Conservation (phyloP, 2,329 filamentous ascomycete species). For the Exophiala viscosa region DNA sequence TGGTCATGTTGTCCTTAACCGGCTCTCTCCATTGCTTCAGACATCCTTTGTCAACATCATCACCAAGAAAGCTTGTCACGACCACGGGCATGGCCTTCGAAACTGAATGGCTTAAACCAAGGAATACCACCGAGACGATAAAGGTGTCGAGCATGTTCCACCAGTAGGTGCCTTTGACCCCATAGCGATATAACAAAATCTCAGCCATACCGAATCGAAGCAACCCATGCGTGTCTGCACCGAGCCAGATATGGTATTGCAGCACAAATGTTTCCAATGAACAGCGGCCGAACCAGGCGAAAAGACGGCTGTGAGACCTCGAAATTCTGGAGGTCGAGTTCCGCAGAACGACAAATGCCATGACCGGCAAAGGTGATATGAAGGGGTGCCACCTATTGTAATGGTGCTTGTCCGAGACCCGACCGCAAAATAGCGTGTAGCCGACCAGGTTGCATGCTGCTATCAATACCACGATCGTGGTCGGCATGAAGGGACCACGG, state of each 20-base stretch:
- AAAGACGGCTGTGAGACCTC: conserved; percentile 44
- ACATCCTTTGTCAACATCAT: background rate
- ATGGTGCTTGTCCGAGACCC: conserved; percentile 35
- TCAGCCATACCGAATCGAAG: conserved; percentile 37
- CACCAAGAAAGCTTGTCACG: conserved; percentile 35
- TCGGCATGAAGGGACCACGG: background rate
- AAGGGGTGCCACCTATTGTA: conserved; percentile 54
- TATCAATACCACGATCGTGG: conserved; percentile 24
- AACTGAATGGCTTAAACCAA: conserved; percentile 41
- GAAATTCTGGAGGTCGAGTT: conserved; percentile 46
- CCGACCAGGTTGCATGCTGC: conserved; percentile 17
- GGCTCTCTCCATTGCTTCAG: background rate
- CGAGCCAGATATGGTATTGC: conserved; percentile 61
- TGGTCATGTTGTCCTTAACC: background rate
- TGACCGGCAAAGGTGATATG: conserved; percentile 52
- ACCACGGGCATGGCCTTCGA: conserved; percentile 38
- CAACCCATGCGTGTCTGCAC: conserved; percentile 54
- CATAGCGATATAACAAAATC: background rate
- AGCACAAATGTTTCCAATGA: conserved; percentile 60
- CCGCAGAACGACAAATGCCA: conserved; percentile 52
- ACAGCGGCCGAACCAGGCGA: conserved; percentile 54
- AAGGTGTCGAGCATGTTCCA: conserved; percentile 29
- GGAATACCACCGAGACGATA: conserved; percentile 41
- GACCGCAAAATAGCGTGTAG: conserved; percentile 26
- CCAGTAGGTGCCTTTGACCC: conserved; percentile 11